Evolutionary conservation across 2,329 filamentous ascomycete species (phyloP), one percentile per base, ranked within the genome.

Genomic region (Epichloe scottii): DNA sequence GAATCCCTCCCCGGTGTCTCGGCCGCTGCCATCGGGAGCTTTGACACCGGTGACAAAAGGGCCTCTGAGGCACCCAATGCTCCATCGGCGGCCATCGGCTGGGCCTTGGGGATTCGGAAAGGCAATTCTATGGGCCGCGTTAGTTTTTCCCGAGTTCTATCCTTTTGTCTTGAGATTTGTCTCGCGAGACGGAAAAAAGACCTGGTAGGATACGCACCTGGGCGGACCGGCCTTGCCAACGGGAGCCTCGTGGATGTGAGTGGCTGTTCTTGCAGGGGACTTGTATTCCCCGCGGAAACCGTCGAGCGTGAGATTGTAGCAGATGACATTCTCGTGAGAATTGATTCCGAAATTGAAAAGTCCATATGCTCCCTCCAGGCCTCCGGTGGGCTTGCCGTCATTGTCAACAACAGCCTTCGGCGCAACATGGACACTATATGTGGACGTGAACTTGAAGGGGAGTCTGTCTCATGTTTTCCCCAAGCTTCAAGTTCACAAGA

Each of bases 291-390:
- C 76, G 21, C 65, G 66, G 59, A 79, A 74, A 53, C 67, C 67
- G 42, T 66, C 61, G 44, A 79, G 64, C 38, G 68, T 74, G 62
- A 79, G 78, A 64, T 77, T 72, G 62, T 69, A 71, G 65, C 69
- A 72, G 55, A 72, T 71, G 49, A 66, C 57, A 49, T 72, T 62
- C 34, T 68, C 62, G 21, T 65, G 57, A 30, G 68, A 65, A 66
- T 78, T 78, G 63, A 80, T 71, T 54, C 73, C 75, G 57, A 72
- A 75, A 58, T 73, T 71, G 69, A 72, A 79, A 53, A 70, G 62
- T 19, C 75, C 76, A 37, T 63, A 62, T 39, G 72, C 68, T 35
- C 72, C 71, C 39, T 63, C 57, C 12, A 74, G 62, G 6, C 73
- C 72, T 26, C 68, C 69, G 1, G 65, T 69, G 26, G 19, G 34